Conservation (phyloP, 495 filamentous ascomycete species). For the Staphylotrichum longicolle region DNA sequence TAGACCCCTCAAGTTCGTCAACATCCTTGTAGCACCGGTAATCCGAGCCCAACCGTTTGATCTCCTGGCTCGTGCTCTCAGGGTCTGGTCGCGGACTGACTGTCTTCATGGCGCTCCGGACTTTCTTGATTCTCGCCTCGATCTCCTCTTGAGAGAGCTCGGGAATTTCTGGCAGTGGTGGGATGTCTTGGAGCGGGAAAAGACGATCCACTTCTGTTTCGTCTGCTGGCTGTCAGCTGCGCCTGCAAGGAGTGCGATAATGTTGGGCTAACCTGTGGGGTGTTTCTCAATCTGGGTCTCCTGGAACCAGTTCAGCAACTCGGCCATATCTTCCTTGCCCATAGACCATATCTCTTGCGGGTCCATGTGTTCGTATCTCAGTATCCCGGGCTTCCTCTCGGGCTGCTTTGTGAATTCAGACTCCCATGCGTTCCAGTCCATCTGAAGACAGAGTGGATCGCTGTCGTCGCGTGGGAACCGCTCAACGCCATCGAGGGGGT, state of each 20-base stretch:
- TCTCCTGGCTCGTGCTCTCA: not conserved
- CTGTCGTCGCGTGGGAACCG: conserved; percentile 53
- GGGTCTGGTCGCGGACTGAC: conserved; percentile 18
- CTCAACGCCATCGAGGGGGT: conserved; percentile 66
- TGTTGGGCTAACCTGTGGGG: conserved; percentile 38
- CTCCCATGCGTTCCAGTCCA: conserved; percentile 76
- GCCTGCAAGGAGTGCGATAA: not conserved
- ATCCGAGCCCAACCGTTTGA: conserved; percentile 25
- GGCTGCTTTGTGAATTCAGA: conserved; percentile 44
- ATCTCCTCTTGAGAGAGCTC: conserved; percentile 30
- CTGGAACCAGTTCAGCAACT: conserved; percentile 89
- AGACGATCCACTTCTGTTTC: conserved; percentile 45
- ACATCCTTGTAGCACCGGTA: conserved; percentile 20
- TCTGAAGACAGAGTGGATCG: conserved; percentile 59
- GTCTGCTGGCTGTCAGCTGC: conserved; percentile 16
- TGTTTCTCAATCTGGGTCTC: conserved; percentile 60
- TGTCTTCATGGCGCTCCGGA: conserved; percentile 21
- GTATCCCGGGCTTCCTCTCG: conserved; percentile 23
- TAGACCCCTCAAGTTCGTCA: conserved; percentile 25
- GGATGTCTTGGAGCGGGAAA: conserved; percentile 41
- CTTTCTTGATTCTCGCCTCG: conserved; percentile 29
- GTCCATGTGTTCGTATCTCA: conserved; percentile 47
- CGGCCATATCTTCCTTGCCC: conserved; percentile 65
- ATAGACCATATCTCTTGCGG: conserved; percentile 69
- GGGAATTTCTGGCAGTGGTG: conserved; percentile 26